These are phyloP conservation scores for Platismatia glauca DNA, from an alignment of 495 filamentous ascomycete genomes.

Conservation along the genomic window DNA sequence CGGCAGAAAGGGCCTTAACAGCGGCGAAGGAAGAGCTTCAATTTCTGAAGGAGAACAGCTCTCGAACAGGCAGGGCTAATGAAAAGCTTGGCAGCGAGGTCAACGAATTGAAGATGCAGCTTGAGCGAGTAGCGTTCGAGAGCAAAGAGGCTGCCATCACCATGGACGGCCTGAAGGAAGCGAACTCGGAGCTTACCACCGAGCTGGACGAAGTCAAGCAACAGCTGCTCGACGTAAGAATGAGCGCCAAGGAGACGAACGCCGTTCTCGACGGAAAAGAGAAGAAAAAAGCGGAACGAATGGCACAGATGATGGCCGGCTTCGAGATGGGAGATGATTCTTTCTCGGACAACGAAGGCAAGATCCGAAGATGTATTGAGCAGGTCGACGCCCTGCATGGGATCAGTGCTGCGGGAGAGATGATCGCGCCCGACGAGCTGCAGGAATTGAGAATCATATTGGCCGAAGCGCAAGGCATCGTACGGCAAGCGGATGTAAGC, in stretches of 20 bases:
- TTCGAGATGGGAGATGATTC: conserved; percentile 87
- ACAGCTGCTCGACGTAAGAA: conserved; percentile 87
- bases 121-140: conserved; percentile 91
- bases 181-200: conserved; percentile 79
- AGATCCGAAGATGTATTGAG: conserved; percentile 70
- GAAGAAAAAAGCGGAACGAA: conserved; percentile 94
- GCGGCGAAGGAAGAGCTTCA: conserved; percentile 76
- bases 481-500: conserved; percentile 85
- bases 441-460: conserved; percentile 65
- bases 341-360: conserved; percentile 83
- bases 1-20: conserved; percentile 65
- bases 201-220: conserved; percentile 96
- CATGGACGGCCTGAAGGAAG: conserved; percentile 94
- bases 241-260: conserved; percentile 87
- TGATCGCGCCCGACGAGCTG: conserved; percentile 72
- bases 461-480: conserved; percentile 81
- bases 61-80: conserved; percentile 73
- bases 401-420: conserved; percentile 64
- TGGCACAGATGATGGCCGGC: conserved; percentile 99
- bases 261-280: conserved; percentile 91
- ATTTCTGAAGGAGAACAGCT: conserved; percentile 72
- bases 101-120: conserved; percentile 88
- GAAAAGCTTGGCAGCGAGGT: conserved; percentile 74
- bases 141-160: conserved; percentile 94
- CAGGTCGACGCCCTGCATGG: conserved; percentile 72